These are phyloP conservation scores for Flaveria bidentis DNA, from an alignment of 129 eudicot genomes.

Conservation along the genomic window DNA sequence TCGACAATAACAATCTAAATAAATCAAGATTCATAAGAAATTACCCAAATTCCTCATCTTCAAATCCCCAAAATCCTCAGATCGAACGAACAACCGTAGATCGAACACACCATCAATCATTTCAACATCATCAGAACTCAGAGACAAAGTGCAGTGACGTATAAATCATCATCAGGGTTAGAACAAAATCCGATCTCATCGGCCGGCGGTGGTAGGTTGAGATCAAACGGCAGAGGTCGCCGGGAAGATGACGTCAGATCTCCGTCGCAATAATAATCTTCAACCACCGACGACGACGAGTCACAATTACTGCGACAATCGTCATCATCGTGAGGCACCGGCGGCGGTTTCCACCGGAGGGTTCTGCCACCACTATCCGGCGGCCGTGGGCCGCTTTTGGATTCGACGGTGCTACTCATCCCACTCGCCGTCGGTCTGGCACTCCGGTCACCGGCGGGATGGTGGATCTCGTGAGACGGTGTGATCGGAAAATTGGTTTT, in stretches of 20 bases:
- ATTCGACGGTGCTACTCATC: constrained; percentile 61
- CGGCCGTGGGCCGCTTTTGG: constrained; percentile 47
- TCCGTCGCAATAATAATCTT: constrained; percentile 37
- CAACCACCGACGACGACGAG: constrained; percentile 59
- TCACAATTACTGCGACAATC: constrained; percentile 56
- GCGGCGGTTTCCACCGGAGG: not conserved
- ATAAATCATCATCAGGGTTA: constrained; percentile 40
- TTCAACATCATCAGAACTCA: constrained; percentile 21
- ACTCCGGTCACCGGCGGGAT: constrained; percentile 4
- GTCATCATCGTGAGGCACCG: constrained; percentile 24
- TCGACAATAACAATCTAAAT: constrained; percentile 27
- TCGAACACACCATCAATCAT: constrained; percentile 16
- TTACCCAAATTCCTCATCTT: constrained; percentile 32
- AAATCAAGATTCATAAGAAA: constrained; percentile 35
- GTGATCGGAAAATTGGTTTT: constrained; percentile 53
- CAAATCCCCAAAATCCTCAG: constrained; percentile 19
- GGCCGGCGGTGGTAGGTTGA: constrained; percentile 49
- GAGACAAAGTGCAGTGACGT: constrained; percentile 41
- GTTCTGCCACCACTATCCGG: not conserved
- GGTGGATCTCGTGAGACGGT: constrained; percentile 20
- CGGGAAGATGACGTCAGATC: constrained; percentile 40
- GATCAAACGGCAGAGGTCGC: constrained; percentile 52
- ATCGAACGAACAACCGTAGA: constrained; percentile 24
- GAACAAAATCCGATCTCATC: constrained; percentile 33
- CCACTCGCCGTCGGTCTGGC: constrained; percentile 50